Base-by-base conservation (phyloP, 345 rosid genomes). In the Gossypium turneri region DNA sequence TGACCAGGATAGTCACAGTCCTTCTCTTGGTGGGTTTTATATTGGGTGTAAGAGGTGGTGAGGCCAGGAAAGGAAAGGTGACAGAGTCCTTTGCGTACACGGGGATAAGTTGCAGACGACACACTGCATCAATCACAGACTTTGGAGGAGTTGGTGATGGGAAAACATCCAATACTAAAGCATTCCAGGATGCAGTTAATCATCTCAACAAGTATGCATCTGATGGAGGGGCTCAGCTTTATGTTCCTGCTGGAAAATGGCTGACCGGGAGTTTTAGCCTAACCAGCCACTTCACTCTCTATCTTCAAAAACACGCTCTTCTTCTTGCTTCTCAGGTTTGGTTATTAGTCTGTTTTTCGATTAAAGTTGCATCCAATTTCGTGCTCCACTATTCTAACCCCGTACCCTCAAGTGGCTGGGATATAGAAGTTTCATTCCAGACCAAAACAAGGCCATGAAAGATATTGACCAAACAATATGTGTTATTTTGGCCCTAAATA, bases 81-180 rank as follows among this genome's bases (percentile, higher is more conserved):
- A 17, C 63, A 43, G 82, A 82, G 6, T 77, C 88, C 1, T 79
- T 90, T 44, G 92, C 88, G 85, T 94, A 94, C 87, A 75, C 73
- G 52, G 98, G 93, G 4, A 84, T 88, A 12, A 90, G 76, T 12
- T 94, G 98, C 83, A 89, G 98, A 79, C 87, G 88, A 51, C 95
- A 94, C 78, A 90, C 84, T 64, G 97, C 88, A 6, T 86, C 94
- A 12, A 74, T 94, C 41, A 91, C 95, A 57, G 98, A 94, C 59
- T 94, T 82, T 56, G 98, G 98, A 59, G 97, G 89, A 16, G 94
- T 94, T 24, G 98, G 97, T 6, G 98, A 94, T 76, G 98, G 98
- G 13, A 20, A 48, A 63, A 88, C 94, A 1, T 79, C 93, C 2
- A 94, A 94, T 79, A 92, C 98, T 1, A 92, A 88, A 60, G 97